A percentile compares a stretch with the other conserved stretches of the same genome.
These are phyloP conservation scores for Fragilaria crotonensis DNA, from an alignment of 108 stramenopile genomes.

Conservation along the genomic window DNA sequence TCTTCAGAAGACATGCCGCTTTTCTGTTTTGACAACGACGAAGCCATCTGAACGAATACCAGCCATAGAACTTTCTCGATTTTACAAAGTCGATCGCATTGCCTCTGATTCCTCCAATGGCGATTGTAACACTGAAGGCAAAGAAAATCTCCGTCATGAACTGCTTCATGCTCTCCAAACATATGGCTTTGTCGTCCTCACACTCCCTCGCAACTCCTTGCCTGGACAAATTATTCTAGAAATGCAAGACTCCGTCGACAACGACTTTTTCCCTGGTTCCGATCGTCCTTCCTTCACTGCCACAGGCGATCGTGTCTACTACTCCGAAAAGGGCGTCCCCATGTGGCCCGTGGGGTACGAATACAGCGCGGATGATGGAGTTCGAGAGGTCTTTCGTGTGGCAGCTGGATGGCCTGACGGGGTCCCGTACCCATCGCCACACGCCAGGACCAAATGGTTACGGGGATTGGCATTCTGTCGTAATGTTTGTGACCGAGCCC, in stretches of 20 bases:
- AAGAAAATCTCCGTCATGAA: not conserved
- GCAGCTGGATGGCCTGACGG: not conserved
- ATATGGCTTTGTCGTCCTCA: conserved; percentile 2
- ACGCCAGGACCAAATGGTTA: not conserved
- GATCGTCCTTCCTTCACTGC: not conserved
- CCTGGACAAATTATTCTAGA: conserved; percentile 4
- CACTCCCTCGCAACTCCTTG: not conserved
- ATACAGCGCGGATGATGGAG: conserved; percentile 1
- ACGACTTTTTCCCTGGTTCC: conserved; percentile 5
- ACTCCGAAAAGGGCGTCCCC: conserved; percentile 9
- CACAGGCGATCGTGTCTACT: conserved; percentile 5
- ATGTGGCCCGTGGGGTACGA: conserved; percentile 19
- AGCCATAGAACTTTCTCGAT: too few species aligned
- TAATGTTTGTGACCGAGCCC: conserved; percentile 4
- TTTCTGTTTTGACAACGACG: too few species aligned
- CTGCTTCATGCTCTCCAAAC: not conserved
- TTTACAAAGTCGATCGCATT: too few species aligned
- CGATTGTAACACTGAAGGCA: too few species aligned
- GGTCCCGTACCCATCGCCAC: conserved; percentile 3
- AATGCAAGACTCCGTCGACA: not conserved
- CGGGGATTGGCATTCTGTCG: conserved; percentile 4
- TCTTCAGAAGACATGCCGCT: too few species aligned
- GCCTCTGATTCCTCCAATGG: too few species aligned
- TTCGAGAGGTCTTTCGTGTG: conserved; percentile 12
- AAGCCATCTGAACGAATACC: too few species aligned